Base-by-base conservation (phyloP, 345 rosid genomes). In the Hypericum perforatum region DNA sequence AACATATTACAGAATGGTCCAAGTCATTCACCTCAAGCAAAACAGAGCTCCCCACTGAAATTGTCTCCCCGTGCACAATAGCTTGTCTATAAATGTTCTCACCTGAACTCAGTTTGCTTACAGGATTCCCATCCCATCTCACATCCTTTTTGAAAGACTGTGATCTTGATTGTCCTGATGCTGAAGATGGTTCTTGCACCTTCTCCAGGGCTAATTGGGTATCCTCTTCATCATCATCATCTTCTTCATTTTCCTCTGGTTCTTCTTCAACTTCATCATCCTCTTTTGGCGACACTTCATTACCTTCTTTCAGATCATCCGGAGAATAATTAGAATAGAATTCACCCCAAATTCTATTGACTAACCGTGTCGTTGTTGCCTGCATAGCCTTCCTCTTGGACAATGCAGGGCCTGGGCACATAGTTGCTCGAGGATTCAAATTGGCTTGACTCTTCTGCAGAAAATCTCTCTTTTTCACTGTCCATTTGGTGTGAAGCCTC, bases 281-380 rank as follows among this genome's bases (percentile, higher is more conserved):
- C 49, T 69, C 79, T 51, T 55, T 71, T 16, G 63, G 58, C 52
- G 59, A 76, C 37, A 59, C 57, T 47, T 22, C 57, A 51, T 55
- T 62, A 38, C 61, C 70, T 52, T 69, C 84, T 52, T 65, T 57
- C 39, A 51, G 16, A 52, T 68, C 77, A 49, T 86, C 88, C 4
- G 80, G 84, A 12, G 53, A 63, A 67, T 77, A 69, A 61, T 75
- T 81, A 7, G 89, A 86, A 64, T 72, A 90, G 68, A 63, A 84
- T 48, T 84, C 89, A 0, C 89, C 92, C 98, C 96, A 90, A 43
- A 86, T 78, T 63, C 87, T 80, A 67, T 82, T 81, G 62, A 90
- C 74, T 12, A 86, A 71, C 60, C 64, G 72, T 42, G 97, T 90
- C 54, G 88, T 80, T 43, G 97, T 86, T 3, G 91, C 95, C 69